Evolutionary conservation across 768 basidiomycete species (phyloP), one percentile per base, ranked within the genome.

Genomic region (Russula brevipes): DNA sequence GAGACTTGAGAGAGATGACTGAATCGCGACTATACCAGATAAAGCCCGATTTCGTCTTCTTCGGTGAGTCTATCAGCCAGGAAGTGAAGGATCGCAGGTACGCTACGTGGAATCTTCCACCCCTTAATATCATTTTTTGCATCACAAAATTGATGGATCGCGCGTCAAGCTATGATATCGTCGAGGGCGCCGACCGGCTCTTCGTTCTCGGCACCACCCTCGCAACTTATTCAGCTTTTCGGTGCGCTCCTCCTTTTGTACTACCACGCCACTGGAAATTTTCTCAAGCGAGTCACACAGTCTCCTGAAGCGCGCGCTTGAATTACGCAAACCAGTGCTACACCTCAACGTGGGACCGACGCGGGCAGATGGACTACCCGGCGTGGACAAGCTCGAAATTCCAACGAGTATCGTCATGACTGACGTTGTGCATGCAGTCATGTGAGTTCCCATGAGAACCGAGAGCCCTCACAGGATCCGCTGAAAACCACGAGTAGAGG

Each of bases 221-320:
- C 33, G 94, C 96, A 0, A 98, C 95, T 0, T 97, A 89, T 74
- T 94, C 91, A 6, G 93, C 94, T 2, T 97, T 88, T 74, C 81
- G 91, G 91, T 90, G 67, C 31, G 76, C 59, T 4, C 12, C 8
- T 45, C 36, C 30, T 14, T 41, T 3, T 35, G 54, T 31, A 24
- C 57, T 14, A 17, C 1, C 24, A n/a, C 38, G 19, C 31, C 35
- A 30, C 24, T 35, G 5, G 19, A 47, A n/a, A 30, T 12, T 17
- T 10, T 14, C 16, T 36, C 64, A 91, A 30, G 11, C 8, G 24
- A 45, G 52, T 36, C 33, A 47, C 33, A 47, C 41, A 63, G 94
- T 68, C 75, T 98, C 36, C 78, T 95, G 52, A 92, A 88, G 72
- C 87, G 84, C 67, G 93, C 94, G 1, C 72, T 89, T 5, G 84